These are phyloP conservation scores for Coix lacrymajobi DNA, from an alignment of 176 grass and related monocot species.

Conservation along the genomic window DNA sequence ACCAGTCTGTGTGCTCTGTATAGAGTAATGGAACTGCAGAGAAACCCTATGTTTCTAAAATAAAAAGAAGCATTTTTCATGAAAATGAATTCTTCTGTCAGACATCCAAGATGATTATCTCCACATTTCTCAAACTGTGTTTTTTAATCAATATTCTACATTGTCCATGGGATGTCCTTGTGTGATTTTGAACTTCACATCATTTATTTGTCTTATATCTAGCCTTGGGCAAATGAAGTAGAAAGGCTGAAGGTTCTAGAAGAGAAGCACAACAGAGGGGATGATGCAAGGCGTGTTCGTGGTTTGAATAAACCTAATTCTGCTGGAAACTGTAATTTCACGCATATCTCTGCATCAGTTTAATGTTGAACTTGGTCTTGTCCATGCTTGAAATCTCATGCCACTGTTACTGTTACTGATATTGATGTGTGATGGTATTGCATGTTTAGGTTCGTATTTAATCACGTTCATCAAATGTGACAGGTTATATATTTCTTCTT, in stretches of 20 bases:
- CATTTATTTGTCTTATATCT: not conserved
- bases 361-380: not conserved
- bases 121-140: not conserved
- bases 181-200: slow-evolving; percentile 9
- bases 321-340: slow-evolving; percentile 22
- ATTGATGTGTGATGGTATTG: not conserved
- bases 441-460: slow-evolving; percentile 21
- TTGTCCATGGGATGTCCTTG: not conserved
- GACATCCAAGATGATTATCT: slow-evolving; percentile 14
- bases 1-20: not conserved
- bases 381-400: not conserved
- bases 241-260: slow-evolving; percentile 52
- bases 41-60: not conserved
- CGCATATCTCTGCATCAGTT: not conserved
- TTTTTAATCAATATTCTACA: not conserved
- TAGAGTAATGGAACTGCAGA: not conserved
- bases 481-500: not conserved
- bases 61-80: not conserved
- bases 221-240: slow-evolving; percentile 60
- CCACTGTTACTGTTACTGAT: not conserved
- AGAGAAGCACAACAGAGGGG: slow-evolving; percentile 67
- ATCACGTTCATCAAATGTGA: not conserved
- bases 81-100: not conserved
- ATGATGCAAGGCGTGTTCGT: slow-evolving; percentile 50
- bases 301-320: slow-evolving; percentile 33